Base-by-base conservation (phyloP, 192 early-diverging fungal species). In the Coemansia sp. region DNA sequence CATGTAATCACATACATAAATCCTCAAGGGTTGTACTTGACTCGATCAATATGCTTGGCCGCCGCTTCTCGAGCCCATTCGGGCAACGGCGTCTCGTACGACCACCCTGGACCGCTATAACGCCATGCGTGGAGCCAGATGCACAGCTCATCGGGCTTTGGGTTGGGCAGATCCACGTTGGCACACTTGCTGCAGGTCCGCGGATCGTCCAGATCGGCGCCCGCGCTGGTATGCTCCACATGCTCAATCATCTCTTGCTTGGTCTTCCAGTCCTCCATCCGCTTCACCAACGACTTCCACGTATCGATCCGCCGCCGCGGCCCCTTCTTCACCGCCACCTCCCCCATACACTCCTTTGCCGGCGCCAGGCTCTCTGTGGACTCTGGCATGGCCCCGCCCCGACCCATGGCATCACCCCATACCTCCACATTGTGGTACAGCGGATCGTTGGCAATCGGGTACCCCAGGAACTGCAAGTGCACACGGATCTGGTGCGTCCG, bases 401-500 rank as follows among this genome's bases (percentile, higher is more conserved):
- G 75, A 17, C 87, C 85, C 40, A 81, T 51, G 0, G 53, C 31
- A 7, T 40, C 13, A 13, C 85, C 89, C 90, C 92, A 96, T 0
- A 83, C 69, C 1, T 81, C 78, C 8, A 53, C 37, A 60, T 83
- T 81, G 37, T 82, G 78, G 65, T 98, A 98, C 2, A 96, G 50
- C 10, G 96, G 96, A 54, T 98, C 96, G 53, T 98, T 96, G 16
- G 86, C 90, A 43, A 98, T 96, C 1, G 94, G 92, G 42, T 80
- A 79, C 5, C 96, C 96, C 0, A 98, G 77, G 53, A 82, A 93
- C 68, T 92, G 89, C 23, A 98, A 58, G 52, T 98, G 96, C 33
- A 98, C 94, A 25, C 96, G 83, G 49, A 98, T 96, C 70, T 98
- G 96, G 47, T 98, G 96, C 10, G 94, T 96, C 22, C 96, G 73